Evolutionary conservation across 2,329 filamentous ascomycete genomes (phyloP), one percentile per base, ranked within the genome.

Genomic region (Botryotinia calthae): DNA sequence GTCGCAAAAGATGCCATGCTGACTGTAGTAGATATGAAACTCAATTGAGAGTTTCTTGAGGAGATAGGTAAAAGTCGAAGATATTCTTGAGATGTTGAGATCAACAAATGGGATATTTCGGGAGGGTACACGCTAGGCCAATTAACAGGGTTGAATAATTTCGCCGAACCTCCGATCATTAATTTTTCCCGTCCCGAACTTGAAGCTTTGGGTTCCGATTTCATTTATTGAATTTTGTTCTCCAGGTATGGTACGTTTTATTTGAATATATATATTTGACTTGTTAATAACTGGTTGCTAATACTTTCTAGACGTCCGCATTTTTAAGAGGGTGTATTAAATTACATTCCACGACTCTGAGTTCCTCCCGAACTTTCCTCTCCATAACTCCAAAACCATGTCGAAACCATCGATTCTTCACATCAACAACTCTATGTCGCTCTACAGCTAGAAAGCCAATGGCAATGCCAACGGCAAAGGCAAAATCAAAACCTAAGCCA

Each of bases 1-100:
- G 87, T 84, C 81, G 87, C 86, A 80, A 92, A 84, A 79, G 90
- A 91, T 81, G 90, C 89, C 90, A 93, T 93, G 78, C 79, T 83
- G 74, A 78, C 80, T 77, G 73, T 73, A 64, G 67, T 66, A 44
- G 73, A 73, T 74, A 34, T 67, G 73, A 74, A 75, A 75, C 77
- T 79, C 77, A 79, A 80, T 78, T 79, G 78, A 78, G 75, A 76
- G 76, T 74, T 74, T 51, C 72, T 63, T 71, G 71, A 44, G 72
- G 67, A 44, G 70, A 70, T 71, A 74, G 71, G 73, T 68, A 40
- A 69, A 28, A 71, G 72, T 74, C 72, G 71, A 75, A 64, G 70
- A 70, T 66, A 73, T 73, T 71, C 37, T 73, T 66, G 65, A 74
- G 72, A 74, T 69, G 74, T 69, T 72, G 71, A 72, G 71, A 74